Evolutionary conservation across 1,139 yeast genomes (phyloP).

Genomic region (Wickerhamomyces sp.): DNA sequence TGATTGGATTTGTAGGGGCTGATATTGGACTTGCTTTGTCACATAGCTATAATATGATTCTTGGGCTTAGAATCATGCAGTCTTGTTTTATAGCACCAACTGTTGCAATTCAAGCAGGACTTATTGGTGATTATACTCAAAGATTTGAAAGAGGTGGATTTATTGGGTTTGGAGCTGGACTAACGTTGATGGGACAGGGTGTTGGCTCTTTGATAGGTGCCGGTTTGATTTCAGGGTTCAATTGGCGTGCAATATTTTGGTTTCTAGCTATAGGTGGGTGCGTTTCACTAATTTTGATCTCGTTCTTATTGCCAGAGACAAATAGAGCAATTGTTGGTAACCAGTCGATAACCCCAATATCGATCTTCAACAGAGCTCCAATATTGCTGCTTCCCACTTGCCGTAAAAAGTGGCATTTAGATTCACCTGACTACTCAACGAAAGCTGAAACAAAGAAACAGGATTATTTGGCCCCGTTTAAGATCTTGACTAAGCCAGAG

Average conservation of each 20-base stretch:
- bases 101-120: slow-evolving; percentile 60
- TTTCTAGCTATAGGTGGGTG: slow-evolving; percentile 62
- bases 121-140: slow-evolving; percentile 63
- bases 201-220: slow-evolving; percentile 78
- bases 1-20: slow-evolving; percentile 48
- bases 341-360: slow-evolving; percentile 47
- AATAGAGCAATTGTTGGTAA: slow-evolving; percentile 66
- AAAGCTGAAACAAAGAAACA: background rate
- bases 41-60: slow-evolving; percentile 43
- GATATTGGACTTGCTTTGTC: slow-evolving; percentile 58
- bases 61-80: slow-evolving; percentile 62
- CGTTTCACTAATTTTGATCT: slow-evolving; percentile 31
- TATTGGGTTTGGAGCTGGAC: slow-evolving; percentile 58
- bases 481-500: slow-evolving; percentile 35
- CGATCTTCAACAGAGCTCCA: slow-evolving; percentile 40
- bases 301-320: slow-evolving; percentile 64
- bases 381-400: slow-evolving; percentile 26
- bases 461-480: slow-evolving; percentile 18
- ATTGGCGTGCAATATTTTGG: slow-evolving; percentile 78
- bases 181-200: slow-evolving; percentile 68
- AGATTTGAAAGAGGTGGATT: slow-evolving; percentile 60
- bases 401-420: slow-evolving; percentile 18
- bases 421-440: background rate
- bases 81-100: slow-evolving; percentile 71
- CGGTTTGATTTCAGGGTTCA: slow-evolving; percentile 49